phyloP scores from a whole-genome alignment of 164 flowering plant genomes.

The Dillenia turbinata region DNA sequence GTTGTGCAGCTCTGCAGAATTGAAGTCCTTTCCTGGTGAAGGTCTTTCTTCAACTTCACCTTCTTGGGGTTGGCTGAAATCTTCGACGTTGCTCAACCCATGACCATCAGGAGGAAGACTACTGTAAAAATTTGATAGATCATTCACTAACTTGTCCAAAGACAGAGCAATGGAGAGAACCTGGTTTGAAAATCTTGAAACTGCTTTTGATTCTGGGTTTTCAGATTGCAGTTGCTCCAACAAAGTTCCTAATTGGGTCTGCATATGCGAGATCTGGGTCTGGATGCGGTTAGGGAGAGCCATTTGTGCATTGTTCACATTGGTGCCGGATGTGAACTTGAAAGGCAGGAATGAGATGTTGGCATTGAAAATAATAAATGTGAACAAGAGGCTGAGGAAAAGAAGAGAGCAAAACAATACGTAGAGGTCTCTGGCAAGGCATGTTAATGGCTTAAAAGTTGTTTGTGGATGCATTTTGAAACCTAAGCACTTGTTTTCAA shows the following conservation, averaged over 20 bases:
- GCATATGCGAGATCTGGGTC: slow-evolving; percentile 23
- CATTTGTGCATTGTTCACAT: slow-evolving; percentile 1
- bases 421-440: slow-evolving; percentile 15
- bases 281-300: slow-evolving; percentile 20
- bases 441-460: slow-evolving; percentile 19
- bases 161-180: slow-evolving; percentile 34
- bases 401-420: slow-evolving; percentile 20
- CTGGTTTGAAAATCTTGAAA: slow-evolving; percentile 17
- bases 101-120: slow-evolving; percentile 5
- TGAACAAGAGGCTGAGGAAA: slow-evolving; percentile 16
- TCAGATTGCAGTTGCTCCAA: slow-evolving; percentile 26
- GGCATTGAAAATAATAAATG: slow-evolving; percentile 14
- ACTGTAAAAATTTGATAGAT: slow-evolving; percentile 12
- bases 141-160: slow-evolving; percentile 28
- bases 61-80: slow-evolving; percentile 19
- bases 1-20: slow-evolving; percentile 25
- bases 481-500: no score
- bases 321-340: slow-evolving; percentile 6
- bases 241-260: slow-evolving; percentile 27
- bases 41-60: slow-evolving; percentile 21
- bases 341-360: slow-evolving; percentile 12
- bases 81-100: slow-evolving; percentile 20
- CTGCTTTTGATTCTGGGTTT: slow-evolving; percentile 13
- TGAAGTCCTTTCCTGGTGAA: slow-evolving; percentile 7
- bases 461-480: slow-evolving; percentile 21